Conservation (phyloP, 1,139 yeast species). For the Entelexis sorbosivorans region DNA sequence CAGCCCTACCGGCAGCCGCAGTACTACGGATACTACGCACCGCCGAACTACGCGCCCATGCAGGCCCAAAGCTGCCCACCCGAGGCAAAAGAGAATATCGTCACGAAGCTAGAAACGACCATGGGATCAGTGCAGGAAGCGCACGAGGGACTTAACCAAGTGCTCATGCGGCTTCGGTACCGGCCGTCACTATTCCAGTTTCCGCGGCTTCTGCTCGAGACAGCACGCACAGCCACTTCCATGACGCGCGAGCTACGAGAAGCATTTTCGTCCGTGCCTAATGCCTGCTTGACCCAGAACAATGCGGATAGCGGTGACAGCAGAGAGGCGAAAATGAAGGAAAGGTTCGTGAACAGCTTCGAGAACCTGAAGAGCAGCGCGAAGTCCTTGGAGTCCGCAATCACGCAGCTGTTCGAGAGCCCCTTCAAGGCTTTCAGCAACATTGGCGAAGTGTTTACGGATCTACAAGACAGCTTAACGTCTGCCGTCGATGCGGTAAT, state of each 20-base stretch:
- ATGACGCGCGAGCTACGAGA: background rate
- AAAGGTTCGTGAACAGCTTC: background rate
- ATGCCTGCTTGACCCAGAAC: background rate
- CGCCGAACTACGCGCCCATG: background rate
- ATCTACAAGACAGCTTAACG: background rate
- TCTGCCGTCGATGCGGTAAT: background rate
- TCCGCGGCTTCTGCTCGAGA: background rate
- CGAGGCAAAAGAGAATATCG: background rate
- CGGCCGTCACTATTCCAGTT: background rate
- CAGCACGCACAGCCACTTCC: background rate
- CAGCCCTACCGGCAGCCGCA: background rate
- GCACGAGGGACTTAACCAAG: background rate
- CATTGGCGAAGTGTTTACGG: background rate
- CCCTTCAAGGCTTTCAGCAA: slow-evolving; percentile 2
- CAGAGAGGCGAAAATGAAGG: background rate
- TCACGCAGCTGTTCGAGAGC: background rate
- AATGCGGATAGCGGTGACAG: background rate
- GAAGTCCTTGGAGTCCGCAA: background rate
- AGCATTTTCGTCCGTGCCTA: background rate
- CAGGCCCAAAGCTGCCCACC: background rate
- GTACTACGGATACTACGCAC: background rate
- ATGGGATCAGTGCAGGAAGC: background rate
- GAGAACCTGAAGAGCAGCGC: background rate
- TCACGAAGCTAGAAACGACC: background rate
- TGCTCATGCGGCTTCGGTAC: background rate